Evolutionary conservation across 1,139 yeast genomes (phyloP).

Genomic region (Kurtzmaniella natalensis): DNA sequence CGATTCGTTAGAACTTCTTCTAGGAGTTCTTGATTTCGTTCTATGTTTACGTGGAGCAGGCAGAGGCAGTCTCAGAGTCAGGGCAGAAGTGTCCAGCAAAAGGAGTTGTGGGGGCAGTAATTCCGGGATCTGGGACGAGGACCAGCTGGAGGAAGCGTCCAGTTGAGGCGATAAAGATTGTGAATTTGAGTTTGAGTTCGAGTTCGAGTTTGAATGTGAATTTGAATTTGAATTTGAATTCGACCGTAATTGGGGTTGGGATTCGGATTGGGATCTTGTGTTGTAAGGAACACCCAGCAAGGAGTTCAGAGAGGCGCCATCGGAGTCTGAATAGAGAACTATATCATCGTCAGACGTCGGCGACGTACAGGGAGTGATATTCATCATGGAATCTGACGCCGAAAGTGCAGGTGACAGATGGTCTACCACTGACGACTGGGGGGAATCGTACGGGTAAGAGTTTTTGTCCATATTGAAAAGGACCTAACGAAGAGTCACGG

Average conservation of each 20-base stretch:
- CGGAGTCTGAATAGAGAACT: conserved; percentile 37
- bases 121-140: not conserved
- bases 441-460: conserved; percentile 1
- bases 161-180: not conserved
- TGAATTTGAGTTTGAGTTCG: not conserved
- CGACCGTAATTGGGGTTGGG: too few relatives aligned
- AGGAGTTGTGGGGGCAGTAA: too few relatives aligned
- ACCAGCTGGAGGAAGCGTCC: not conserved
- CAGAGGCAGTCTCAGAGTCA: not conserved
- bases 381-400: conserved; percentile 14
- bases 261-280: too few relatives aligned
- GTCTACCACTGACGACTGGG: conserved; percentile 7
- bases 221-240: not conserved
- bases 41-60: not conserved
- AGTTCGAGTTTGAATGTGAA: not conserved
- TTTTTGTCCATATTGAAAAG: conserved; percentile 1
- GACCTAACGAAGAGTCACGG: too few relatives aligned
- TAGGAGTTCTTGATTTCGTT: conserved; percentile 5
- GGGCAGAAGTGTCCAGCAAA: too few relatives aligned
- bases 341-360: conserved; percentile 23
- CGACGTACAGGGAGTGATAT: conserved; percentile 22
- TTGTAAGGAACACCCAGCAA: conserved; percentile 11
- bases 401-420: conserved; percentile 24
- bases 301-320: conserved; percentile 34
- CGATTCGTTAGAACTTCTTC: conserved; percentile 12